Base-by-base conservation (phyloP, 495 filamentous ascomycete genomes). In the Annulohypoxylon bovei region DNA sequence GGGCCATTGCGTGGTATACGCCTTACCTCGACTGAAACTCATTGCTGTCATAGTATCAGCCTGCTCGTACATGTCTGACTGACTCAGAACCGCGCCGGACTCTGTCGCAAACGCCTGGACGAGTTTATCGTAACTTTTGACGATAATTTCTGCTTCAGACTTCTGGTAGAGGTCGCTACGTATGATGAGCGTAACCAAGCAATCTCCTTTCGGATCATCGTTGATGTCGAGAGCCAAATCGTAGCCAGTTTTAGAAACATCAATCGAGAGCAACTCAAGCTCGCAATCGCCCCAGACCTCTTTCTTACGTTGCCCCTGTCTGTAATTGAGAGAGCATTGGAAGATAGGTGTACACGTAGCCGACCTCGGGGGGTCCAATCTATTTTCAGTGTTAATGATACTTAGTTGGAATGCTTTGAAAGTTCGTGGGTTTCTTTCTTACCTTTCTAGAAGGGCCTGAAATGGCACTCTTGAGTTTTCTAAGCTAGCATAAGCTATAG, bases 321-420 rank as follows among this genome's bases (percentile, higher is more conserved):
- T 65, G 57, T 84, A 84, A 61, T 84, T 67, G n/a, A 82, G 7
- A 42, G 80, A 76, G 4, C 55, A 64, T 61, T 84, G 82, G 70
- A 81, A 82, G 0, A 84, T n/a, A 0, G 82, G 78, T 3, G 40
- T 76, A 55, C 73, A 50, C 2, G 73, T 37, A 7, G 39, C 20
- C 39, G 39, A 42, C 8, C 39, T 42, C 39, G 39, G 39, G 16
- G 39, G 39, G 6, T 42, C n/a, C 12, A 42, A 12, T 42, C 39
- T 42, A 16, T 5, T 6, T 18, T 42, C 6, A 42, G 8, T 12
- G 1, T 42, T 42, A 42, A 16, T 7, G 39, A 42, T 18, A 16
- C 39, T 42, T 1, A n/a, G 4, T 18, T 18, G 7, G 5, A 42
- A 1, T 9, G 1, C 1, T 35, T 35, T 5, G 16, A 40, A 40